Conservation (phyloP, 208 protist species). For the Angomonas ambiguus region DNA sequence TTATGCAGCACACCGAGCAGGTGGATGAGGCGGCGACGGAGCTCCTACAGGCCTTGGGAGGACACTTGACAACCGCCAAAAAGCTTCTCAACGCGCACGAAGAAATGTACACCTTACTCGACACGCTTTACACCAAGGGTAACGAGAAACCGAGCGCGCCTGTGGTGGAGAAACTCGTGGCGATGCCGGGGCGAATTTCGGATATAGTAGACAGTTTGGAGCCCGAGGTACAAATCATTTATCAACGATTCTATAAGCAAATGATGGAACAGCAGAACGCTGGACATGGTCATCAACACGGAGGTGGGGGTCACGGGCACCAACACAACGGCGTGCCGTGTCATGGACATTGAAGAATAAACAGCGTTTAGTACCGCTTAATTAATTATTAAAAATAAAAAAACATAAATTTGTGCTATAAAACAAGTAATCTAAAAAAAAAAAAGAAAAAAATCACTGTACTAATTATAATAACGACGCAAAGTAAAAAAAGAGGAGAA, state of each 20-base stretch:
- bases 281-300: not conserved
- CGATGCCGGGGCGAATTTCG: conserved; percentile 65
- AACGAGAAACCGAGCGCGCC: conserved; percentile 55
- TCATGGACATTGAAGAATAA: not conserved
- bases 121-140: conserved; percentile 61
- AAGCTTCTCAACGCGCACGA: conserved; percentile 80
- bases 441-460: conserved; percentile 7
- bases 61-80: conserved; percentile 55
- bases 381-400: not conserved
- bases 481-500: too few relatives aligned
- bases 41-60: conserved; percentile 56
- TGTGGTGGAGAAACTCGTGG: conserved; percentile 59
- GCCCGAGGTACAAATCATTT: conserved; percentile 73
- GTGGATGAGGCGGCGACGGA: conserved; percentile 69
- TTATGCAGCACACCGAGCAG: conserved; percentile 75
- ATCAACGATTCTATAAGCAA: conserved; percentile 65
- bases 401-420: not conserved
- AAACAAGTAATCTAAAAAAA: not conserved
- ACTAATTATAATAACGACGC: not conserved
- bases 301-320: not conserved
- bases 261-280: conserved; percentile 22
- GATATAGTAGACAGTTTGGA: conserved; percentile 73
- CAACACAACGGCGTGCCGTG: too few relatives aligned
- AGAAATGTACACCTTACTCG: conserved; percentile 75
- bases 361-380: too few relatives aligned